Evolutionary conservation across 2,329 filamentous ascomycete species (phyloP).

Genomic region (Talaromyces islandicus): DNA sequence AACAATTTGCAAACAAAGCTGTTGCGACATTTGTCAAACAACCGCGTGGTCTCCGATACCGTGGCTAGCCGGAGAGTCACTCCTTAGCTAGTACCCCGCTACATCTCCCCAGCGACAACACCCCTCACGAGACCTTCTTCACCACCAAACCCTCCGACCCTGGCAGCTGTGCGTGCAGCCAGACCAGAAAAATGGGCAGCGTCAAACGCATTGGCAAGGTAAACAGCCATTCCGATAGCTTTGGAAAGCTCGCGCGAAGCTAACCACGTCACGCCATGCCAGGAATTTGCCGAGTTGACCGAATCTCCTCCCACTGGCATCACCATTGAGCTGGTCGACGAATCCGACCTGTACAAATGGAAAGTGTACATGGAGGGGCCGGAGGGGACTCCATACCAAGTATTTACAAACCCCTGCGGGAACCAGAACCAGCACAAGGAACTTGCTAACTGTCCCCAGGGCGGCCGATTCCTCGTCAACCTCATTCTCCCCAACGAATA

Average conservation of each 20-base stretch:
- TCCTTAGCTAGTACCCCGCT: neutral
- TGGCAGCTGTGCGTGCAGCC: neutral
- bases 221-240: neutral
- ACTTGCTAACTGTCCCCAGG: constrained; percentile 45
- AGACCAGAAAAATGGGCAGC: constrained; percentile 28
- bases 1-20: neutral
- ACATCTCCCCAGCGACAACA: neutral
- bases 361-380: constrained; percentile 62
- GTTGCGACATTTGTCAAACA: too few relatives aligned
- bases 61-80: neutral
- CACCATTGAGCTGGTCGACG: constrained; percentile 52
- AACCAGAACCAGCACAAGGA: too few relatives aligned
- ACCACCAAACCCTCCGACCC: neutral
- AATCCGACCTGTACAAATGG: constrained; percentile 63
- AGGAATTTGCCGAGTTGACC: constrained; percentile 59
- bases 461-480: constrained; percentile 67
- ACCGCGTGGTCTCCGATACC: neutral
- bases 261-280: neutral
- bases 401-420: constrained; percentile 40
- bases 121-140: neutral
- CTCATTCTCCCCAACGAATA: constrained; percentile 72
- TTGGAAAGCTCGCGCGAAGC: neutral
- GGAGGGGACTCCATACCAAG: constrained; percentile 58
- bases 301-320: constrained; percentile 52
- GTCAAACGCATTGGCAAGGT: constrained; percentile 46